Percentiles rank a stretch among this genome's conserved stretches.
These are phyloP conservation scores for Monosporascus cannonballus DNA, from an alignment of 2,329 filamentous ascomycete genomes.

Conservation along the genomic window DNA sequence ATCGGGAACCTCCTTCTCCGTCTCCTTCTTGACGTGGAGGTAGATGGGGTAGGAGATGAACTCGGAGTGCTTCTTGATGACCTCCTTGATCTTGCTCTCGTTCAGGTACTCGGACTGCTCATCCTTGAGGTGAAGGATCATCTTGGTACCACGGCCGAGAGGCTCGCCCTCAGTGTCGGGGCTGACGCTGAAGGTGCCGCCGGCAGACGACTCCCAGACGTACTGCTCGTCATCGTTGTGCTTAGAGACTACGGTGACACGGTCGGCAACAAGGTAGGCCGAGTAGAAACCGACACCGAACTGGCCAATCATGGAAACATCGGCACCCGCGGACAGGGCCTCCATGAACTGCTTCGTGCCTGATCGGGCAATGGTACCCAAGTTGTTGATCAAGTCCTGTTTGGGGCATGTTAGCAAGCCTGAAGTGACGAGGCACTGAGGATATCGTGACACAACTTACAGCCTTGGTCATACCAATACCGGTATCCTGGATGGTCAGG, in stretches of 20 bases:
- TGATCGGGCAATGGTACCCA: constrained; percentile 97
- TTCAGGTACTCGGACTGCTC: constrained; percentile 98
- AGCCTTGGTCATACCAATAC: constrained; percentile 99
- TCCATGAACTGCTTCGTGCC: constrained; percentile 99
- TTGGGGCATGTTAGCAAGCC: constrained; percentile 29
- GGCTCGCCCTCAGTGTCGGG: constrained; percentile 87
- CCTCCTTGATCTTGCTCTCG: constrained; percentile 99
- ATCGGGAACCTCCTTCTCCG: constrained; percentile 96
- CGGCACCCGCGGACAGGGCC: constrained; percentile 93
- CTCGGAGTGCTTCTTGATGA: constrained; percentile 99
- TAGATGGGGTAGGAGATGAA: constrained; percentile 99
- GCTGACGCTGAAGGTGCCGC: constrained; percentile 92
- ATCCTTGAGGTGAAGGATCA: constrained; percentile 98
- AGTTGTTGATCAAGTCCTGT: constrained; percentile 98
- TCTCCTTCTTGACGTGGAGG: constrained; percentile 99
- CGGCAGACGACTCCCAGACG: constrained; percentile 96
- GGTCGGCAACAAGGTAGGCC: constrained; percentile 97
- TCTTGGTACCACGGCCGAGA: constrained; percentile 92
- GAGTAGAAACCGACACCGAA: constrained; percentile 99
- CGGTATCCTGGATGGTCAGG: constrained; percentile 91
- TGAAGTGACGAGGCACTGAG: not conserved
- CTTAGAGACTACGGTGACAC: constrained; percentile 93
- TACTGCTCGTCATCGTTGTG: constrained; percentile 99
- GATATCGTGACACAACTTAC: constrained; percentile 49
- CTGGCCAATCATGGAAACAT: constrained; percentile 99